A percentile compares a stretch with the other conserved stretches of the same genome.
These are phyloP conservation scores for Gossypium lobatum DNA, from an alignment of 441 rosid genomes.

Conservation along the genomic window DNA sequence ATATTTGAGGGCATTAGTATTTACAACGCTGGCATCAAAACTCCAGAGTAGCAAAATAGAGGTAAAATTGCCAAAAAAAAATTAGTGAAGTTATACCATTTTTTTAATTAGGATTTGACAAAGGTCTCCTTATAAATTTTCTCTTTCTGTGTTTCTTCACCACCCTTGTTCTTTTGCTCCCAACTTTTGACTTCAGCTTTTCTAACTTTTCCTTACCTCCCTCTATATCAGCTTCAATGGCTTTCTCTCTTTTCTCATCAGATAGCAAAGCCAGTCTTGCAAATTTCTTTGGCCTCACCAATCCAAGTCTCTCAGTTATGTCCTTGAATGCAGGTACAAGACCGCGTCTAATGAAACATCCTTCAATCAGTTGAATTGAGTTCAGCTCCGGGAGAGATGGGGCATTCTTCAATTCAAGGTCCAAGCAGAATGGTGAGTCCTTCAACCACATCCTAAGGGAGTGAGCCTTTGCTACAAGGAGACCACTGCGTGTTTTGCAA, in stretches of 20 bases:
- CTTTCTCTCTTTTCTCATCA: constrained; percentile 60
- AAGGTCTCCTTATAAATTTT: constrained; percentile 25
- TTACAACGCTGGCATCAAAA: neutral
- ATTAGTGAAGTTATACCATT: neutral
- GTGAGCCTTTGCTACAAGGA: constrained; percentile 85
- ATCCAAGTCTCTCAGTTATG: constrained; percentile 72
- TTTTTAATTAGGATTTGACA: constrained; percentile 10
- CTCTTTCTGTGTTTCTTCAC: constrained; percentile 22
- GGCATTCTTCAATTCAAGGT: constrained; percentile 77
- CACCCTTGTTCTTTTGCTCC: constrained; percentile 18
- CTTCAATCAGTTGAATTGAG: constrained; percentile 78
- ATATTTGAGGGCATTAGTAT: neutral
- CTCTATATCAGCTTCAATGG: constrained; percentile 63
- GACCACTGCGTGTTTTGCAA: constrained; percentile 74
- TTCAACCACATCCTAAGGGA: constrained; percentile 96
- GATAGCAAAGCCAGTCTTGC: constrained; percentile 76
- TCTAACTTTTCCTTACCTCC: constrained; percentile 58
- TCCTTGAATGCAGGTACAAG: constrained; percentile 93
- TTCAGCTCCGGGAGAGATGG: constrained; percentile 57
- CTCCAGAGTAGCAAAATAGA: neutral
- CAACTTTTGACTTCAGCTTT: constrained; percentile 43
- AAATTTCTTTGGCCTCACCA: constrained; percentile 80
- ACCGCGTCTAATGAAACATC: constrained; percentile 76
- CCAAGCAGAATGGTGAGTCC: constrained; percentile 94
- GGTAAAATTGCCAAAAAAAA: neutral